These are phyloP conservation scores for Metschnikowia drakensbergensis DNA, from an alignment of 805 yeast genomes.

Conservation along the genomic window DNA sequence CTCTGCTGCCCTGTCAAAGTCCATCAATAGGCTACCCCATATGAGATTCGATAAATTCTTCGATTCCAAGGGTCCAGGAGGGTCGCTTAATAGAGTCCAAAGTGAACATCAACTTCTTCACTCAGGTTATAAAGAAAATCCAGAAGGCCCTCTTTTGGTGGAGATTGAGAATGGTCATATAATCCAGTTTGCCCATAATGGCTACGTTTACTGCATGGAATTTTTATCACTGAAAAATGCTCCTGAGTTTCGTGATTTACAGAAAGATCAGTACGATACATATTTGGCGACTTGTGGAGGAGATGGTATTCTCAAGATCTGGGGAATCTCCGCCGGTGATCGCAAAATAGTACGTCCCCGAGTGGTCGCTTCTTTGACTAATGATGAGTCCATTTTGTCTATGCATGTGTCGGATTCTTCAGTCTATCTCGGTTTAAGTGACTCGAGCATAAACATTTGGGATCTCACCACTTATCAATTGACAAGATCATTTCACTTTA, in stretches of 20 bases:
- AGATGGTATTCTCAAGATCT: constrained; percentile 80
- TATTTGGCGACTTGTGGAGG: constrained; percentile 66
- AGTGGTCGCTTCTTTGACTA: constrained; percentile 38
- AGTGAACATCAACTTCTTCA: constrained; percentile 23
- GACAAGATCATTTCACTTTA: constrained; percentile 41
- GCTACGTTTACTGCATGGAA: constrained; percentile 76
- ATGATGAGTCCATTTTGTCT: constrained; percentile 69
- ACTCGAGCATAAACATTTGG: constrained; percentile 78
- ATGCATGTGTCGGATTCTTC: constrained; percentile 62
- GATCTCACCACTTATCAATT: constrained; percentile 80
- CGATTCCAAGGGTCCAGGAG: constrained; percentile 86
- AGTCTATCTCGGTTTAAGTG: constrained; percentile 76
- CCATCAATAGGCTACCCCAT: constrained; percentile 40
- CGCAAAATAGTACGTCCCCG: constrained; percentile 3
- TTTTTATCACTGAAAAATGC: constrained; percentile 17
- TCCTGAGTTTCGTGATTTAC: constrained; percentile 20
- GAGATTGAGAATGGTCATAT: constrained; percentile 68
- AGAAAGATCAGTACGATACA: constrained; percentile 10
- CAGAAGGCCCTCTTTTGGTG: constrained; percentile 36
- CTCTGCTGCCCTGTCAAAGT: background rate
- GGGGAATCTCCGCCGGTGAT: constrained; percentile 46
- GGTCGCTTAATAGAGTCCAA: constrained; percentile 36
- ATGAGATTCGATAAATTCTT: constrained; percentile 78
- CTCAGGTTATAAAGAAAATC: constrained; percentile 3
- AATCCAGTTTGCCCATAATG: constrained; percentile 83